These are phyloP conservation scores for Pseudogymnoascus sp. DNA, from an alignment of 2,329 filamentous ascomycete genomes.

Conservation along the genomic window DNA sequence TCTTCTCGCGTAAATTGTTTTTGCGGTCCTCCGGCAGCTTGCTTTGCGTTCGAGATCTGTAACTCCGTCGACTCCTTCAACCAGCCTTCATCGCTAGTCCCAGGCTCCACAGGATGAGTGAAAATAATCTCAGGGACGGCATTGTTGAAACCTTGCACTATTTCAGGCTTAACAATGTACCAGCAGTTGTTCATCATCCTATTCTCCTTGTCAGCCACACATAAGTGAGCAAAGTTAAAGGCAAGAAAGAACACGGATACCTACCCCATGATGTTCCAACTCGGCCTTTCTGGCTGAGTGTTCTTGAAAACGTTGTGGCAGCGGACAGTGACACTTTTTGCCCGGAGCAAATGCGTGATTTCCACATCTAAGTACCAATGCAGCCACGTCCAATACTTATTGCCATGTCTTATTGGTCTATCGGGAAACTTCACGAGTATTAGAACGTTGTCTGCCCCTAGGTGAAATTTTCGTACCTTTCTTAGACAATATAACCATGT, in stretches of 20 bases:
- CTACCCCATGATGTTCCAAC: constrained; percentile 39
- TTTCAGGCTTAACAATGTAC: constrained; percentile 35
- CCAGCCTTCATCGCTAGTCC: constrained; percentile 38
- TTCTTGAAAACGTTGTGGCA: constrained; percentile 43
- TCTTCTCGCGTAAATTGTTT: constrained; percentile 45
- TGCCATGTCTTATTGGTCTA: constrained; percentile 40
- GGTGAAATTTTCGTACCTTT: neutral
- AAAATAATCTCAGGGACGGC: constrained; percentile 31
- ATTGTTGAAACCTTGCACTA: constrained; percentile 22
- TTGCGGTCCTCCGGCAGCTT: constrained; percentile 35
- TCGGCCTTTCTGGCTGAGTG: constrained; percentile 37
- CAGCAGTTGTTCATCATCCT: constrained; percentile 47
- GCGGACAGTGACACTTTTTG: constrained; percentile 36
- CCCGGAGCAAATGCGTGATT: constrained; percentile 34
- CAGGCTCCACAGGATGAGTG: constrained; percentile 38
- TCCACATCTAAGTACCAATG: constrained; percentile 44
- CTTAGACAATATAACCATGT: constrained; percentile 42
- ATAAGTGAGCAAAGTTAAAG: neutral
- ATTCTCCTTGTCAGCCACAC: neutral
- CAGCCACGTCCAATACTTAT: constrained; percentile 46
- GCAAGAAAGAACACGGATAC: neutral
- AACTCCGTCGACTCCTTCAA: constrained; percentile 40
- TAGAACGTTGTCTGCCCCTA: constrained; percentile 16
- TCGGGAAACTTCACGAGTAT: constrained; percentile 33
- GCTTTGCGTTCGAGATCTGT: constrained; percentile 35